A percentile compares a stretch with the other conserved stretches of the same genome.
These are phyloP conservation scores for Clavispora fructus DNA, from an alignment of 805 yeast species.

Conservation along the genomic window DNA sequence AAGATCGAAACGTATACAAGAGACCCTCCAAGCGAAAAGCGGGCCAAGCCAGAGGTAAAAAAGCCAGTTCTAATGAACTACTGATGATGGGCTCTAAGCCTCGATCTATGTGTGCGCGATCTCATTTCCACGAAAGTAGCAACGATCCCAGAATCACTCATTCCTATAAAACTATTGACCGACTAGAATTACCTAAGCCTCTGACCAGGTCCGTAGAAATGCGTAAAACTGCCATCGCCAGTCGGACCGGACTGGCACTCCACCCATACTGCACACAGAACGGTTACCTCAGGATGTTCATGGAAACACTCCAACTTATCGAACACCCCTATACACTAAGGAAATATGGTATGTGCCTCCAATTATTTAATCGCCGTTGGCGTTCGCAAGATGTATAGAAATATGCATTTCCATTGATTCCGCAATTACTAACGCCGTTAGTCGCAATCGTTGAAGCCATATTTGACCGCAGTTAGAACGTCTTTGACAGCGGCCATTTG, in stretches of 20 bases:
- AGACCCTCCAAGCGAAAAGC: constrained; percentile 6
- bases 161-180: too few species aligned
- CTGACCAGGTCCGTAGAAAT: too few species aligned
- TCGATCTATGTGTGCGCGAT: background rate
- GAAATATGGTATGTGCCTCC: background rate
- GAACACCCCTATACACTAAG: background rate
- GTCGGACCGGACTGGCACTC: too few species aligned
- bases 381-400: background rate
- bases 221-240: too few species aligned
- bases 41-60: constrained; percentile 4
- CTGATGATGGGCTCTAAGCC: constrained; percentile 1
- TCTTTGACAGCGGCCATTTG: constrained; percentile 92
- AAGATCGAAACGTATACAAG: background rate
- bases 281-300: background rate
- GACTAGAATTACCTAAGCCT: too few species aligned
- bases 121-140: background rate
- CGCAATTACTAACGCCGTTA: constrained; percentile 16
- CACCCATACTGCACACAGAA: background rate
- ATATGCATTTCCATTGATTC: background rate
- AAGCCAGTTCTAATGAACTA: constrained; percentile 16
- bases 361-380: background rate
- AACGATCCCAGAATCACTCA: background rate
- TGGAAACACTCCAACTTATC: background rate
- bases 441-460: constrained; percentile 98
- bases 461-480: constrained; percentile 86